Percentiles rank a stretch among this genome's conserved stretches.
phyloP scores from a whole-genome alignment of 2,329 filamentous ascomycete genomes.

The Volutella citrinella region DNA sequence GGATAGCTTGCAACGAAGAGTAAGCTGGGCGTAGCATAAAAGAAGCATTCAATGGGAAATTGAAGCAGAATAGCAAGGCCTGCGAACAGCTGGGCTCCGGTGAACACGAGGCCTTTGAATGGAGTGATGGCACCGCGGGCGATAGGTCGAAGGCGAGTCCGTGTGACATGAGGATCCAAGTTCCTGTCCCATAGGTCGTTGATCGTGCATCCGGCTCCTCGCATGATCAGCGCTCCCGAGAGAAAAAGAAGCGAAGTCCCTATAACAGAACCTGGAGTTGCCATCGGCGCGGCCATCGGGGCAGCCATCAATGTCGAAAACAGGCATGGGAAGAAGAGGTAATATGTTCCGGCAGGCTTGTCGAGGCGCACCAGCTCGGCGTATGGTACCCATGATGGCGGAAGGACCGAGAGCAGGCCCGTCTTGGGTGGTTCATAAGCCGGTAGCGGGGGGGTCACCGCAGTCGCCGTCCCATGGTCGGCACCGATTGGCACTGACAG shows the following conservation, averaged over 20 bases:
- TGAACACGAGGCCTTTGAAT: constrained; percentile 68
- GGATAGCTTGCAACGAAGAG: constrained; percentile 74
- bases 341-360: constrained; percentile 79
- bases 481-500: constrained; percentile 13
- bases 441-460: constrained; percentile 2
- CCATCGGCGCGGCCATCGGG: constrained; percentile 60
- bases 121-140: constrained; percentile 75
- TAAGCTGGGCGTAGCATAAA: constrained; percentile 74
- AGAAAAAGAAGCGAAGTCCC: constrained; percentile 69
- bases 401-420: constrained; percentile 68
- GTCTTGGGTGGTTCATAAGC: constrained; percentile 66
- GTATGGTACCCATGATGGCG: constrained; percentile 71
- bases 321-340: constrained; percentile 81
- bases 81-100: constrained; percentile 68
- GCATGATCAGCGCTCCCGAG: constrained; percentile 77
- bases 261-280: constrained; percentile 58
- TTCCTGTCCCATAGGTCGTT: constrained; percentile 91
- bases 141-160: constrained; percentile 76
- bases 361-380: constrained; percentile 78
- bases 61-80: constrained; percentile 74
- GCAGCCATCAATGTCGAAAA: constrained; percentile 82
- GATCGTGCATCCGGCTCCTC: constrained; percentile 82
- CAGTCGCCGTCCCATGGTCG: no score
- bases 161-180: constrained; percentile 74
- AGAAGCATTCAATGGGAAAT: constrained; percentile 71